Conservation (phyloP, 805 yeast species). For the Wickerhamiella slavikovae region DNA sequence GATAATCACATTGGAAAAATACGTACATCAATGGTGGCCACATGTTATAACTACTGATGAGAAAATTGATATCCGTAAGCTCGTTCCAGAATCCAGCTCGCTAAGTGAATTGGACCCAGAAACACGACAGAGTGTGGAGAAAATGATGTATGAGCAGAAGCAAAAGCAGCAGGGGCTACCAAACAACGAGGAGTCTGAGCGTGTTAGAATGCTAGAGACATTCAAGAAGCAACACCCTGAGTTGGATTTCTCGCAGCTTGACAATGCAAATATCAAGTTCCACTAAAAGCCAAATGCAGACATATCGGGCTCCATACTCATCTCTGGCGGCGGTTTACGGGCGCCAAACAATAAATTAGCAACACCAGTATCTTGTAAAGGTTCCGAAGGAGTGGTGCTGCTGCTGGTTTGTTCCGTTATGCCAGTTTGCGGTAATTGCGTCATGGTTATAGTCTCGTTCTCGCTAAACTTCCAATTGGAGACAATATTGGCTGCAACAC, state of each 20-base stretch:
- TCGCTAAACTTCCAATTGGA: conserved; percentile 45
- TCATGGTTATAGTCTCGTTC: too few relatives aligned
- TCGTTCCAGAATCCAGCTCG: conserved; percentile 23
- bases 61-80: conserved; percentile 21
- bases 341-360: neutral
- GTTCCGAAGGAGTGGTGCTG: neutral
- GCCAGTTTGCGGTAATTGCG: neutral
- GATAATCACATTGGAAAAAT: conserved; percentile 20
- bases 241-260: conserved; percentile 21
- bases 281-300: conserved; percentile 36
- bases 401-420: neutral
- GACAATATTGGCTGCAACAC: conserved; percentile 40
- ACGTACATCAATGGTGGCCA: conserved; percentile 27
- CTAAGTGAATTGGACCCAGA: conserved; percentile 23
- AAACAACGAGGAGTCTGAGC: conserved; percentile 19
- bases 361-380: neutral
- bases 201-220: conserved; percentile 17
- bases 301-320: conserved; percentile 59
- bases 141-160: conserved; percentile 27
- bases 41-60: conserved; percentile 23
- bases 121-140: conserved; percentile 25
- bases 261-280: conserved; percentile 8
- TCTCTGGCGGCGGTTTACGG: conserved; percentile 11
- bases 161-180: conserved; percentile 23
- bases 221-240: conserved; percentile 26